Evolutionary conservation across 2,329 filamentous ascomycete genomes (phyloP).

Genomic region (Cladosporium sp.): DNA sequence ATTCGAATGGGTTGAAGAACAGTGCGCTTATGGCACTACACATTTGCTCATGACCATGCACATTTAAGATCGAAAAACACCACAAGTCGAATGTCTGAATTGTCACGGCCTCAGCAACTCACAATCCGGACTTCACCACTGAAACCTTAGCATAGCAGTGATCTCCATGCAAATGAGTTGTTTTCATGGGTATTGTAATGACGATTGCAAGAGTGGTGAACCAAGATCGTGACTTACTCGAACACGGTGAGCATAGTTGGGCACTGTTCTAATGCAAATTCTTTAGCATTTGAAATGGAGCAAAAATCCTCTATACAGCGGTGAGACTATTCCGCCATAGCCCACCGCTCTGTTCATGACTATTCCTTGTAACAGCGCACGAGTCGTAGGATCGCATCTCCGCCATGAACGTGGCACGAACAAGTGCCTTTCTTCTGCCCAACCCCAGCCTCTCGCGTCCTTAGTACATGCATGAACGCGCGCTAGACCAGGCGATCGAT

Average conservation of each 20-base stretch:
- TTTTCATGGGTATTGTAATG: background rate
- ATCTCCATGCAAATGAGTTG: too few species aligned
- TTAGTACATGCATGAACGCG: background rate
- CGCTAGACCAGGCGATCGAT: conserved; percentile 1
- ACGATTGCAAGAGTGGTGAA: background rate
- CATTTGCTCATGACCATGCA: background rate
- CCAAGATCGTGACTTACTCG: background rate
- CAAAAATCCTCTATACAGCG: background rate
- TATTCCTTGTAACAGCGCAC: background rate
- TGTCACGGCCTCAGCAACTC: background rate
- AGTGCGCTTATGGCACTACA: background rate
- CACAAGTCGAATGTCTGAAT: background rate
- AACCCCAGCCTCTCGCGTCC: background rate
- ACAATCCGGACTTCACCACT: background rate
- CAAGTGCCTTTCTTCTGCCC: background rate
- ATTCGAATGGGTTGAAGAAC: background rate
- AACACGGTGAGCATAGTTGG: background rate
- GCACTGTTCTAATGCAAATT: background rate
- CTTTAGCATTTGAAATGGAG: background rate
- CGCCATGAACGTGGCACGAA: conserved; percentile 3
- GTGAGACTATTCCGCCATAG: background rate
- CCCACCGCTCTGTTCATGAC: background rate
- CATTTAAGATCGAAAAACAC: background rate
- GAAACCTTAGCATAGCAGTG: too few species aligned
- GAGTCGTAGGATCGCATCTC: background rate